Evolutionary conservation across 306 rosid species (phyloP), one percentile per base, ranked within the genome.

Genomic region (Vicia sativa): DNA sequence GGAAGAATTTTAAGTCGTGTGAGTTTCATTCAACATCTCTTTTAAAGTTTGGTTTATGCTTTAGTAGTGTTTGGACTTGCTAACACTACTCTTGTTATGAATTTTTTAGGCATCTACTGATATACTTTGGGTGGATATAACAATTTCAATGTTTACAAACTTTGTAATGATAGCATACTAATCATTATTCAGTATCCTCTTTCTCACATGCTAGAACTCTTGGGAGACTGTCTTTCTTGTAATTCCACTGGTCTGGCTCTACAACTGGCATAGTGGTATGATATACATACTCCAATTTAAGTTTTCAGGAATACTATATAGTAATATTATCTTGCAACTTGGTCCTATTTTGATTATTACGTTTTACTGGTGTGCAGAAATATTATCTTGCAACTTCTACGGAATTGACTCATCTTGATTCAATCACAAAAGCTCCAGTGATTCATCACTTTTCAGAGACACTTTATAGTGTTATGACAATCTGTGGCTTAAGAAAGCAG

Each of bases 371-470:
- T 71, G 35, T 76, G 58, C 74, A 91, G 97, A 84, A 85, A 16
- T 86, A 86, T 54, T 91, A 73, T 71, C 85, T 91, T 73, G 83
- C 97, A 64, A 58, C 96, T 46, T 91, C 97, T 49, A 85, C 96
- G 35, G 97, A 91, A 72, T 31, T 91, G 75, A 85, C 93, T 49
- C 91, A 93, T 8, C 86, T 91, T 5, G 96, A 88, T 74, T 83
- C 91, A 1, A 91, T 91, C 85, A 88, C 97, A 10, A 91, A 88
- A 68, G 97, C 97, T 12, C 97, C 96, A 9, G 84, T 91, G 14
- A 91, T 91, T 74, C 96, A 91, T 72, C 91, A 91, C 78, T 91
- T 91, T 68, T 91, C 97, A 41, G 97, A 91, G 76, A 86, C 91
- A 48, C 85, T 91, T 68, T 74, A 91, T 3, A 93, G 96, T 11